A percentile compares a stretch with the other conserved stretches of the same genome.
Evolutionary conservation across 805 yeast species (phyloP).

Genomic region (Priceomyces medius): DNA sequence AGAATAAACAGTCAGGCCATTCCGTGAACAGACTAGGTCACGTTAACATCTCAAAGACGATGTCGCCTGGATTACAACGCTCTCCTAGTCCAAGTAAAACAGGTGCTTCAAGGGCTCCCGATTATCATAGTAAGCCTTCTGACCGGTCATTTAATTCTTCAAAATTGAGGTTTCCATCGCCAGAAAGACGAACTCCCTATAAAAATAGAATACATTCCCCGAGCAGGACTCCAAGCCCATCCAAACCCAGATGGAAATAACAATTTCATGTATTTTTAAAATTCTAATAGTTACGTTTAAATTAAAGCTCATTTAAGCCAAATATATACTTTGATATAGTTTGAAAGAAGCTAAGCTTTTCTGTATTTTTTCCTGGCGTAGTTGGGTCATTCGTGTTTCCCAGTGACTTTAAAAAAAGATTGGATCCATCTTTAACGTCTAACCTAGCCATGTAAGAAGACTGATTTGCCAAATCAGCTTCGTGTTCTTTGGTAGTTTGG

Average conservation of each 20-base stretch:
- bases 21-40: not conserved
- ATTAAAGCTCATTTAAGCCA: slow-evolving; percentile 44
- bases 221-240: slow-evolving; percentile 9
- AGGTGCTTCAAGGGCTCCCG: not conserved
- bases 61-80: not conserved
- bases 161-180: not conserved
- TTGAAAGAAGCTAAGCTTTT: slow-evolving; percentile 34
- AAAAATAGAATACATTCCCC: slow-evolving; percentile 1
- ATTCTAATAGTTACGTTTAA: not conserved
- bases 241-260: slow-evolving; percentile 12
- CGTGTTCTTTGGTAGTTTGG: slow-evolving; percentile 9
- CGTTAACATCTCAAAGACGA: not conserved
- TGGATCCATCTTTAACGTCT: slow-evolving; percentile 41
- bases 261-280: not conserved
- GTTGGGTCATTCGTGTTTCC: slow-evolving; percentile 19
- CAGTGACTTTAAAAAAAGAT: slow-evolving; percentile 28
- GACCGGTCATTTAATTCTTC: slow-evolving; percentile 1
- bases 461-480: slow-evolving; percentile 9
- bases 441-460: slow-evolving; percentile 25
- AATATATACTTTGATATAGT: slow-evolving; percentile 35
- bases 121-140: not conserved
- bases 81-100: not conserved
- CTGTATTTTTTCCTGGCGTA: slow-evolving; percentile 18
- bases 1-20: not conserved
- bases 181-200: not conserved